A percentile compares a stretch with the other conserved stretches of the same genome.
Conservation (phyloP, 495 filamentous ascomycete genomes). For the Collariella sp. region DNA sequence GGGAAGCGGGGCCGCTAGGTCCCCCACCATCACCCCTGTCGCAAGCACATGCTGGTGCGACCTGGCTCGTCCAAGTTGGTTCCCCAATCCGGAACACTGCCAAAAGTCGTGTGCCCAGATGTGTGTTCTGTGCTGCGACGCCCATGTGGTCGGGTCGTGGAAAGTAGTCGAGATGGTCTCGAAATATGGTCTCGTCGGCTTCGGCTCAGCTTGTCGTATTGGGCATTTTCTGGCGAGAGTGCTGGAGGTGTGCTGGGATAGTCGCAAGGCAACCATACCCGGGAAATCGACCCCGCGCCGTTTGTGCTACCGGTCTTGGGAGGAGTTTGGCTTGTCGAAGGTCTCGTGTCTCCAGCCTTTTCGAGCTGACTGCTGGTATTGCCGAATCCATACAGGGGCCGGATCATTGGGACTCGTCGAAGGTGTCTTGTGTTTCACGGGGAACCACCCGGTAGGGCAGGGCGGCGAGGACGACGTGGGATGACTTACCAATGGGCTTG, state of each 20-base stretch:
- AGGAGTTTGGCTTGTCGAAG: not conserved
- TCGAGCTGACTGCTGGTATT: not conserved
- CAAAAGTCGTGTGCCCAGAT: not conserved
- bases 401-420: conserved; percentile 4
- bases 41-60: conserved; percentile 7
- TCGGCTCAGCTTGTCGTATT: not conserved
- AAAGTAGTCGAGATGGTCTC: not conserved
- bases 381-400: not conserved
- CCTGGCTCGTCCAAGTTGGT: not conserved
- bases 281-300: not conserved
- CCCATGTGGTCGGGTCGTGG: not conserved
- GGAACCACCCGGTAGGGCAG: not conserved
- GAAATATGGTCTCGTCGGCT: not conserved
- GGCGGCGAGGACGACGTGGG: not conserved
- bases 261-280: not conserved
- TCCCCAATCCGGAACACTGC: not conserved
- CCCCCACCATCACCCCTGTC: conserved; percentile 8
- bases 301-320: not conserved
- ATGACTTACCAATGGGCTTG: conserved; percentile 26
- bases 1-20: not conserved
- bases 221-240: not conserved
- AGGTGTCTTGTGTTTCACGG: conserved; percentile 11
- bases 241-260: not conserved
- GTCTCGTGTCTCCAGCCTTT: not conserved
- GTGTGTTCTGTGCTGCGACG: not conserved